Base-by-base conservation (phyloP, 1,139 yeast genomes). In the Candida smagusa region DNA sequence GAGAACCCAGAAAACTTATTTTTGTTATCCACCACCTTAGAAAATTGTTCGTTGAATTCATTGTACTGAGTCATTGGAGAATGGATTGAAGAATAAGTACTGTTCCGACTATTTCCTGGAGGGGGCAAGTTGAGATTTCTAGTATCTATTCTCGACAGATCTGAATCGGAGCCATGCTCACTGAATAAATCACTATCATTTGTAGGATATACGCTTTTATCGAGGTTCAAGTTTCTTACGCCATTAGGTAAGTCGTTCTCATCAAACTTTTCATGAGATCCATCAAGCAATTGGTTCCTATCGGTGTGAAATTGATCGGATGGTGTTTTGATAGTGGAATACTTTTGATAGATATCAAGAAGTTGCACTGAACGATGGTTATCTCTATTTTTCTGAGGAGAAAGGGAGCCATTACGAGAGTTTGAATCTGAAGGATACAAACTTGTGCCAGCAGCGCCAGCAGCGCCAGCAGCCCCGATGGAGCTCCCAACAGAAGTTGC, bases 51-150 rank as follows among this genome's bases (percentile, higher is more conserved):
- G 47, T 70, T 72, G 54, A 77, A 74, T 44, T 75, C 80, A 27
- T 74, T 57, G 50, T 74, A 77, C 44, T 79, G 81, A 1, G 82
- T 67, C 64, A 61, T 63, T n/a, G 77, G 76, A 2, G 74, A 66
- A 35, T 63, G 65, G 22, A 69, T 73, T 6, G 74, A 67, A 2
- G 74, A 65, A 44, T 64, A 57, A 39, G 72, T 63, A 38, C 65
- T 59, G 47, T 61, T 59, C 19, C 39, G 23, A 31, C 71, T 52
- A 36, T 57, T 55, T 11, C 50, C 52, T 9, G 71, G 72, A 9
- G 64, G 62, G n/a, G 48, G 33, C 36, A 53, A 43, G 3, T 65
- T 68, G 27, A 64, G 50, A 36, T 54, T 54, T 38, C 61, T 53
- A 4, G 61, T 50, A 40, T 57, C 65, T n/a, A 55, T 36, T 35